Evolutionary conservation across 106 monocot species (phyloP).

Genomic region (Dendrobium huoshanense): DNA sequence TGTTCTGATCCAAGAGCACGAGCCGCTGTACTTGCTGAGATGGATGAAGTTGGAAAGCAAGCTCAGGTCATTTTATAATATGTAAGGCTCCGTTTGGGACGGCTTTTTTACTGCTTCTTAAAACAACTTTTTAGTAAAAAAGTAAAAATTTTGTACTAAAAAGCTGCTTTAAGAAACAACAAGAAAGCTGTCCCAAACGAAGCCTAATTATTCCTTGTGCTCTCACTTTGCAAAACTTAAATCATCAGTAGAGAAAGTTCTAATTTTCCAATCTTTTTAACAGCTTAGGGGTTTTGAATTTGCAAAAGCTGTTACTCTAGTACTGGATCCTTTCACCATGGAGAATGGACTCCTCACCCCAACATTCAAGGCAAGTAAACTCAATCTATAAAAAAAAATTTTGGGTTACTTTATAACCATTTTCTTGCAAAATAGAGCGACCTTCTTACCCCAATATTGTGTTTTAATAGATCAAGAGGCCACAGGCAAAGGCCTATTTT

Average conservation of each 20-base stretch:
- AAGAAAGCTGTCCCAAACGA: too few species aligned
- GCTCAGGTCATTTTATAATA: constrained; percentile 52
- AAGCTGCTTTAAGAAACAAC: too few species aligned
- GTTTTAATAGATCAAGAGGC: constrained; percentile 63
- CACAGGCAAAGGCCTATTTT: constrained; percentile 85
- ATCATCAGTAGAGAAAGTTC: neutral
- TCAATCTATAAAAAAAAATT: neutral
- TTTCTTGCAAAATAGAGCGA: neutral
- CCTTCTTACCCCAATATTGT: neutral
- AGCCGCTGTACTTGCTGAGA: constrained; percentile 75
- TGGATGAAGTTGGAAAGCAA: constrained; percentile 81
- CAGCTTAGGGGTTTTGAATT: constrained; percentile 97
- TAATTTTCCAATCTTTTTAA: neutral
- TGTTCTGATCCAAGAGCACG: constrained; percentile 61
- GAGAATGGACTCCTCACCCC: constrained; percentile 93
- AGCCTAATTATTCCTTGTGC: too few species aligned
- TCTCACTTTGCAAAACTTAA: too few species aligned
- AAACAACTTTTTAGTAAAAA: too few species aligned
- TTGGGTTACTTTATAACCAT: neutral
- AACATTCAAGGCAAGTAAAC: constrained; percentile 71
- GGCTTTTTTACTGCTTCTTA: too few species aligned
- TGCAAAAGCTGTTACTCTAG: constrained; percentile 73
- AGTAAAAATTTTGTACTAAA: too few species aligned
- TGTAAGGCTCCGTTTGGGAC: too few species aligned
- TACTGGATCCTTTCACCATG: constrained; percentile 75